These are phyloP conservation scores for Brettanomyces anomalus DNA, from an alignment of 805 yeast species.

Conservation along the genomic window DNA sequence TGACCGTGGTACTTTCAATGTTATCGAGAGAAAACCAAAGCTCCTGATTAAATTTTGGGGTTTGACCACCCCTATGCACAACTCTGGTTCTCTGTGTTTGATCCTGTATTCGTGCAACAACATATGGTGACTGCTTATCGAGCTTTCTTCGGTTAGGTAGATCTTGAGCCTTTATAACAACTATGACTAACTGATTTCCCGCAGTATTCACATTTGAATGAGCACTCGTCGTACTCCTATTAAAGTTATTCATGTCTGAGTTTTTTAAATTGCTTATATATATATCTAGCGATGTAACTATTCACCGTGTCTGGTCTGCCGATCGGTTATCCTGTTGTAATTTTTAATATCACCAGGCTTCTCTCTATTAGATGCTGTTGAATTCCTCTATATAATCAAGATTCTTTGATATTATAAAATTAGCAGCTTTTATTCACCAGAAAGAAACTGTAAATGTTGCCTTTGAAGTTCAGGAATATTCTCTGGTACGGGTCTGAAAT, in stretches of 20 bases:
- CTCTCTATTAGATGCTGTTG: no score
- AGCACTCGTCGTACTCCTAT: background rate
- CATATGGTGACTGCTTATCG: constrained; percentile 92
- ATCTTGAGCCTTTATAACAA: constrained; percentile 74
- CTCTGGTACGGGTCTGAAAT: no score
- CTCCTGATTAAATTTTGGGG: constrained; percentile 81
- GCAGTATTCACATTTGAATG: background rate
- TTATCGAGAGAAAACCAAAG: constrained; percentile 57
- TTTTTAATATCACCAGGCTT: no score
- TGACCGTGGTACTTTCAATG: constrained; percentile 53
- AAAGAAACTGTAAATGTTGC: no score
- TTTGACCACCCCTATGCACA: constrained; percentile 85
- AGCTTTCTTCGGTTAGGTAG: constrained; percentile 77
- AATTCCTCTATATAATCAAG: no score
- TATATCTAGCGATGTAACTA: no score
- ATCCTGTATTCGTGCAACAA: constrained; percentile 72
- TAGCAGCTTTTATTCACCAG: no score
- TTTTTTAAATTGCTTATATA: no score
- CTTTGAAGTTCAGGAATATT: no score
- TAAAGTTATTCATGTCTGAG: background rate
- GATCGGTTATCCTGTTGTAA: no score
- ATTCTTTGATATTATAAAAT: no score
- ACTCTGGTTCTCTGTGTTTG: constrained; percentile 72
- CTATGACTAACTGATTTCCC: constrained; percentile 56
- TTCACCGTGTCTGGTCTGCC: no score